A percentile compares a stretch with the other conserved stretches of the same genome.
These are phyloP conservation scores for Willaertia magna DNA, from an alignment of 208 protist genomes.

Conservation along the genomic window DNA sequence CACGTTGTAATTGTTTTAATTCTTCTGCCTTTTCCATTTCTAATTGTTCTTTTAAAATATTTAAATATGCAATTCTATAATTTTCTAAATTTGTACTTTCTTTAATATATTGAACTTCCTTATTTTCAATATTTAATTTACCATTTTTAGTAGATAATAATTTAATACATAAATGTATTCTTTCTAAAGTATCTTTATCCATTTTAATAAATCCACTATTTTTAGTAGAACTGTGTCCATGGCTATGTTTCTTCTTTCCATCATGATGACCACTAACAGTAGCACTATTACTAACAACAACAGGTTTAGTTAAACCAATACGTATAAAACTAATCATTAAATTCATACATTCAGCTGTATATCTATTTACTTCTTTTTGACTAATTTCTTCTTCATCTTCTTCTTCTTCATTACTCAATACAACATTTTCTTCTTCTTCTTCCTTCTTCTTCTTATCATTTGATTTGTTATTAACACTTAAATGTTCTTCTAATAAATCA, in stretches of 20 bases:
- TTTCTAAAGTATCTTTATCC: constrained; percentile 69
- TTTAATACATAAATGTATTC: constrained; percentile 60
- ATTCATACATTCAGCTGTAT: constrained; percentile 46
- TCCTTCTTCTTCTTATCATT: background rate
- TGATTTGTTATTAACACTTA: too few relatives aligned
- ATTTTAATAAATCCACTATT: background rate
- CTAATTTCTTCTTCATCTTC: background rate
- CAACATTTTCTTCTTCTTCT: background rate
- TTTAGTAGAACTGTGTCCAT: constrained; percentile 29
- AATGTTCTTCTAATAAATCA: constrained; percentile 1
- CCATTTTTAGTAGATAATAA: constrained; percentile 33
- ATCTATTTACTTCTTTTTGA: constrained; percentile 23
- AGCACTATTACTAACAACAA: background rate
- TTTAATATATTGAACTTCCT: too few relatives aligned
- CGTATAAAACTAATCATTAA: constrained; percentile 54
- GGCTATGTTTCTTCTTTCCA: too few relatives aligned
- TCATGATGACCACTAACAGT: background rate
- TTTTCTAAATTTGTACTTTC: constrained; percentile 43
- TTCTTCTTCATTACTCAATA: background rate
- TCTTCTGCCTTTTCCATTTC: constrained; percentile 20
- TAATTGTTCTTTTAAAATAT: constrained; percentile 36
- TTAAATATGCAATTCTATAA: constrained; percentile 44
- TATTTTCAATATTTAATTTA: too few relatives aligned
- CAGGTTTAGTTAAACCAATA: constrained; percentile 56
- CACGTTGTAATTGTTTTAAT: background rate